A percentile compares a stretch with the other conserved stretches of the same genome.
Evolutionary conservation across 257 asterid genomes (phyloP).

Genomic region (Ophiorrhiza pumila): DNA sequence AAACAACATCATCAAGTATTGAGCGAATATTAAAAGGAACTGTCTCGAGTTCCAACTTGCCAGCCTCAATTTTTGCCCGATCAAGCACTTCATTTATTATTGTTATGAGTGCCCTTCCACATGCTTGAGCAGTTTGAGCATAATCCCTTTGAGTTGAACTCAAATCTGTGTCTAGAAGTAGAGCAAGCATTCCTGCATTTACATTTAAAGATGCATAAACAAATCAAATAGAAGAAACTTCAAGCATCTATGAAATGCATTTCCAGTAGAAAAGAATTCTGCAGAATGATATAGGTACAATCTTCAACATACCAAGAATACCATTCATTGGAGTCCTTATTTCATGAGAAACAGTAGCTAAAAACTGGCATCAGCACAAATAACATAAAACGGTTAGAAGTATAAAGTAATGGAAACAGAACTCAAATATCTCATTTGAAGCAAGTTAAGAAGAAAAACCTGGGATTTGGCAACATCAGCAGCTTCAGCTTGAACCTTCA

Average conservation of each 20-base stretch:
- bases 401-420: conserved; percentile 15
- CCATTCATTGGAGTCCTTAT: conserved; percentile 98
- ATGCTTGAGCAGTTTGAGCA: conserved; percentile 93
- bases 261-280: background rate
- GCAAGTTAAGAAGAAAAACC: conserved; percentile 35
- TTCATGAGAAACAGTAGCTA: conserved; percentile 97
- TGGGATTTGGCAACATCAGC: conserved; percentile 96
- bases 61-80: conserved; percentile 88
- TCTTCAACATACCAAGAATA: conserved; percentile 56
- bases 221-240: background rate
- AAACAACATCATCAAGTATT: conserved; percentile 76
- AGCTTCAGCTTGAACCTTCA: conserved; percentile 85
- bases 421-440: conserved; percentile 6
- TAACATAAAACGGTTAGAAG: conserved; percentile 1
- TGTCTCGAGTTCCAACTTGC: conserved; percentile 78
- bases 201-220: conserved; percentile 7
- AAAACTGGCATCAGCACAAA: conserved; percentile 50
- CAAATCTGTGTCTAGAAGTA: conserved; percentile 73
- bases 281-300: background rate
- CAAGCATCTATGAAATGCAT: background rate
- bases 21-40: conserved; percentile 76
- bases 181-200: conserved; percentile 77
- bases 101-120: conserved; percentile 79
- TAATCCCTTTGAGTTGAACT: conserved; percentile 83
- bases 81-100: conserved; percentile 94